Evolutionary conservation across 768 basidiomycete genomes (phyloP).

Genomic region (Austroboletus eburneus): DNA sequence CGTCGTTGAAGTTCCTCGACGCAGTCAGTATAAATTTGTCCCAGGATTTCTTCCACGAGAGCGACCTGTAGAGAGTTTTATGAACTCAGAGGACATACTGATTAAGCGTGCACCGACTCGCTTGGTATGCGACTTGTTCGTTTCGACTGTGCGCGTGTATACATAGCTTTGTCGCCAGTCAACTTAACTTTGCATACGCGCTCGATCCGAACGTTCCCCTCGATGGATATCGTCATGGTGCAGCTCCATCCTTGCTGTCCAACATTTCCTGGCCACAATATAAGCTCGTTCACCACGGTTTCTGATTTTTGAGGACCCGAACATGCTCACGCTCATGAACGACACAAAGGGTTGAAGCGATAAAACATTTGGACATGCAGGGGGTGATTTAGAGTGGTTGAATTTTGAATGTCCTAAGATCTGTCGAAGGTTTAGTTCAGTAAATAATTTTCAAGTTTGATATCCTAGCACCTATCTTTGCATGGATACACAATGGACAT

Average conservation of each 20-base stretch:
- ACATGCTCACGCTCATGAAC: slow-evolving; percentile 8
- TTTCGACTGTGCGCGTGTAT: background rate
- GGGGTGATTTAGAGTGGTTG: too few relatives aligned
- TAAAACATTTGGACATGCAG: slow-evolving; percentile 1
- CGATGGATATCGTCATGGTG: slow-evolving; percentile 8
- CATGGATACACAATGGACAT: too few relatives aligned
- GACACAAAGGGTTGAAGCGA: slow-evolving; percentile 5
- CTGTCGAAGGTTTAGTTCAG: too few relatives aligned
- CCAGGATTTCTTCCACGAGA: slow-evolving; percentile 17
- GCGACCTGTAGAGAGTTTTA: slow-evolving; percentile 16
- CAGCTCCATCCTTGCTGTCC: slow-evolving; percentile 7
- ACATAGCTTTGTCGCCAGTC: background rate
- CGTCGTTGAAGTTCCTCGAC: background rate
- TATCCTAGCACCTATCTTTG: too few relatives aligned
- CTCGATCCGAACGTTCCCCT: slow-evolving; percentile 6
- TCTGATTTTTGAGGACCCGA: slow-evolving; percentile 8
- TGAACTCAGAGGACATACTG: slow-evolving; percentile 3
- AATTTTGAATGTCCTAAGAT: too few relatives aligned
- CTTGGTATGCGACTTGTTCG: slow-evolving; percentile 2
- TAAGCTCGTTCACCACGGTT: background rate
- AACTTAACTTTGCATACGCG: slow-evolving; percentile 16
- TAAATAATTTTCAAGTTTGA: too few relatives aligned
- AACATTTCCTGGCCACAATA: slow-evolving; percentile 8
- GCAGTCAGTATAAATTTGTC: slow-evolving; percentile 11
- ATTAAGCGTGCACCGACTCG: slow-evolving; percentile 11